Percentiles rank a stretch among this genome's conserved stretches.
These are phyloP conservation scores for Populus ilicifolia DNA, from an alignment of 345 rosid species.

Conservation along the genomic window DNA sequence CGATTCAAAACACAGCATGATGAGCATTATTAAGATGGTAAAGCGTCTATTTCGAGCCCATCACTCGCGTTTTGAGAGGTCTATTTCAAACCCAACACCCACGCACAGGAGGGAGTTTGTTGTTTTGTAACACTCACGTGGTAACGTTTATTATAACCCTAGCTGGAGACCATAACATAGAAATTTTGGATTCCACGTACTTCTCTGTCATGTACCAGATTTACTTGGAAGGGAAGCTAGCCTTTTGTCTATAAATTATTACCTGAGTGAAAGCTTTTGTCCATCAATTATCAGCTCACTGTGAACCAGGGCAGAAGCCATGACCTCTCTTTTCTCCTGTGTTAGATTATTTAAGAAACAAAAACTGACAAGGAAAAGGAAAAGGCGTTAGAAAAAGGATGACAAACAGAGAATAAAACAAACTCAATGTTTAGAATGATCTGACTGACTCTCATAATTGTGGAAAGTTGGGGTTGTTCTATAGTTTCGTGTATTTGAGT, in stretches of 20 bases:
- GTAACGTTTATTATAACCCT: neutral
- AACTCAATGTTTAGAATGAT: neutral
- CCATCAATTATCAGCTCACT: slow-evolving; percentile 23
- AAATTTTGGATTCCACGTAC: neutral
- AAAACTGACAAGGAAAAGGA: neutral
- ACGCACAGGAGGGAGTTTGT: neutral
- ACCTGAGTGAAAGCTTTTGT: slow-evolving; percentile 13
- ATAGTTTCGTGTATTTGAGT: neutral
- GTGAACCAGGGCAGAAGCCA: neutral
- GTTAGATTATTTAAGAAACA: neutral
- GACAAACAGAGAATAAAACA: neutral
- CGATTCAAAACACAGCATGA: neutral
- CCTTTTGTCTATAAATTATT: slow-evolving; percentile 29
- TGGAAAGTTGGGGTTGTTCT: neutral
- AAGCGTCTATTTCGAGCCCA: slow-evolving; percentile 7
- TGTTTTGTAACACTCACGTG: neutral
- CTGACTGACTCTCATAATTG: neutral
- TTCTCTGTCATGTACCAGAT: neutral
- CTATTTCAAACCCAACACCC: slow-evolving; percentile 19
- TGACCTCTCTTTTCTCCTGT: neutral
- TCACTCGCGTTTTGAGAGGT: neutral
- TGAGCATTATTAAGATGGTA: neutral
- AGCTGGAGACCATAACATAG: neutral
- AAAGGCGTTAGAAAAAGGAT: neutral
- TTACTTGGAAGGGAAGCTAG: neutral